Base-by-base conservation (phyloP, 805 yeast species). In the Yamadazyma phyllophila region DNA sequence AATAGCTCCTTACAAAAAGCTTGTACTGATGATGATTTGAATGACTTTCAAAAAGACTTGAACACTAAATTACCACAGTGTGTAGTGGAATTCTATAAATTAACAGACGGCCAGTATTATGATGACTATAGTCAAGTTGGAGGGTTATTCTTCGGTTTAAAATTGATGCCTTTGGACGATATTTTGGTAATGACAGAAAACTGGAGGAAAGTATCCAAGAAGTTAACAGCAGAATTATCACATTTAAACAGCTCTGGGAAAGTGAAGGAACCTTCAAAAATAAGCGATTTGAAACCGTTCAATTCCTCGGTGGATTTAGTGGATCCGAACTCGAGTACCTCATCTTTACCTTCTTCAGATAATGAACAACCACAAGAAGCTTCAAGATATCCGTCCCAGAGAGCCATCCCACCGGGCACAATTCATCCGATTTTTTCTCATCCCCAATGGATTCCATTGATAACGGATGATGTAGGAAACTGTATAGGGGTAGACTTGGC, bases 91-190 rank as follows among this genome's bases (percentile, higher is more conserved):
- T 86, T 92, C 37, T 79, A 78, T 59, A 78, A 82, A 57, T 67
- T 85, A 34, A 96, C 94, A 54, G 98, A 94, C 59, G 99, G 99
- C 43, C 99, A 94, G 68, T 74, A 85, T 49, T 95, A 90, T 36
- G 79, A 82, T 46, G 83, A 88, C 50, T 76, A 82, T 3, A 82
- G 88, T 49, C 89, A 82, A 24, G 71, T 78, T 4, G 62, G 65
- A 26, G 94, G 99, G 8, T 67, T 94, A 45, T 62, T 94, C 32
- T 92, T 82, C 61, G 96, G 97, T 2, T 70, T 88, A 53, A 81
- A 85, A 44, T 72, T 94, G 48, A 74, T 94, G 78, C 84, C 88
- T 16, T 66, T 92, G 35, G 96, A 91, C 59, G 84, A 83, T 53
- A 77, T 91, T 42, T 84, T 84, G 29, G 84, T 82, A 36, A 88